phyloP scores from a whole-genome alignment of 2,329 filamentous ascomycete genomes.

The Plenodomus tracheiphilus region DNA sequence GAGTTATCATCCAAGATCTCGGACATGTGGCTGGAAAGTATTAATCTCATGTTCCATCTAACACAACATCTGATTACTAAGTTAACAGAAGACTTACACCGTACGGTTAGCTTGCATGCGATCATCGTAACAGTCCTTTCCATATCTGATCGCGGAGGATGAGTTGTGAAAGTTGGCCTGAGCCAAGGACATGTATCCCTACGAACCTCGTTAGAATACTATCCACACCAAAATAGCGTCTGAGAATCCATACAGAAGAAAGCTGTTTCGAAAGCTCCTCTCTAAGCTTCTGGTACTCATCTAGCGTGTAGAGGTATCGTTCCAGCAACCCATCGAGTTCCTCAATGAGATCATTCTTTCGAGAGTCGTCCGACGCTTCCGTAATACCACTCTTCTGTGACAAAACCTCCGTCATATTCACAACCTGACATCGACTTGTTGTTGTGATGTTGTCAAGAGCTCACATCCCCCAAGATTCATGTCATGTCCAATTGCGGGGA shows the following conservation, averaged over 20 bases:
- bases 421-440: neutral
- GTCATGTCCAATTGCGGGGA: constrained; percentile 8
- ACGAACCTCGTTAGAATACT: neutral
- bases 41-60: neutral
- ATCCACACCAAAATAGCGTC: neutral
- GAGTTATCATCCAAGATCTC: neutral
- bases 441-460: neutral
- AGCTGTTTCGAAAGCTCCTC: constrained; percentile 59
- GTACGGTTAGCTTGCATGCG: constrained; percentile 67
- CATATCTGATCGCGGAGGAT: constrained; percentile 66
- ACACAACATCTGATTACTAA: neutral
- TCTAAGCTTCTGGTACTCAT: constrained; percentile 67
- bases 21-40: neutral
- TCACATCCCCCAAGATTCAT: neutral
- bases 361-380: neutral
- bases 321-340: constrained; percentile 66
- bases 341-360: constrained; percentile 39
- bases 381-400: neutral
- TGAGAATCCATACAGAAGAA: constrained; percentile 51
- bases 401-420: constrained; percentile 16
- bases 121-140: constrained; percentile 71
- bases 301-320: constrained; percentile 66
- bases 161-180: constrained; percentile 74
- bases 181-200: constrained; percentile 61
- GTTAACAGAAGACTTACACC: constrained; percentile 42